Evolutionary conservation across 768 basidiomycete species (phyloP), one percentile per base, ranked within the genome.

Genomic region (Tricholoma hemisulphureum): DNA sequence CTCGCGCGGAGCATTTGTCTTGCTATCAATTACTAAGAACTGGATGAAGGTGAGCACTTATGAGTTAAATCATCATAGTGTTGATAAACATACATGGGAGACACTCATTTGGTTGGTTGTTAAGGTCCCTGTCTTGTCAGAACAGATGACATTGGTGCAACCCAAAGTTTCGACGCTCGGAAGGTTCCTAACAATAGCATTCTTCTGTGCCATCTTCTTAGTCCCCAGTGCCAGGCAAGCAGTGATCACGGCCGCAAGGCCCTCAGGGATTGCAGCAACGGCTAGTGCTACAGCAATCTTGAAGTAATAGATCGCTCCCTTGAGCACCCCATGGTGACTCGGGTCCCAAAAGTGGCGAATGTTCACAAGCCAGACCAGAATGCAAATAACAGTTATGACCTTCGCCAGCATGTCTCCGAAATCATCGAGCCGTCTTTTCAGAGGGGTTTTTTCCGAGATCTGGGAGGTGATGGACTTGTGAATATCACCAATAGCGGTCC

Each of bases 51-150:
- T 24, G 6, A 8, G 16, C 7, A 6, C 14, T 26, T 21, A 13
- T 49, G 18, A n/a, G 52, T 13, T 6, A 52, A 46, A 61, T 9
- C 45, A 26, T 18, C 18, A 58, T 39, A 24, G 11, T 24, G 21
- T 31, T 26, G 34, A 23, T 31, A 11, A 34, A 73, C 79, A 55
- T 71, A 91, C 88, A 73, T 79, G 84, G 29, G 92, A 89, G 21
- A 98, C 92, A 65, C 93, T 91, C 96, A 98, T 98, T 70, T 98
- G 96, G 73, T 93, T 97, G 13, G 94, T 97, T 9, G 95, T 97
- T 67, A 97, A 69, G 31, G 94, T 95, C 50, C 95, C 95, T 23
- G 96, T 99, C 81, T 99, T 99, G 76, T 99, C 96, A 3, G 94
- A 95, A 72, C 96, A 99, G 64, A 99, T 98, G 50, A 99, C 94